Base-by-base conservation (phyloP, 371 early-diverging fungal genomes). In the Dichotomocladium elegans region DNA sequence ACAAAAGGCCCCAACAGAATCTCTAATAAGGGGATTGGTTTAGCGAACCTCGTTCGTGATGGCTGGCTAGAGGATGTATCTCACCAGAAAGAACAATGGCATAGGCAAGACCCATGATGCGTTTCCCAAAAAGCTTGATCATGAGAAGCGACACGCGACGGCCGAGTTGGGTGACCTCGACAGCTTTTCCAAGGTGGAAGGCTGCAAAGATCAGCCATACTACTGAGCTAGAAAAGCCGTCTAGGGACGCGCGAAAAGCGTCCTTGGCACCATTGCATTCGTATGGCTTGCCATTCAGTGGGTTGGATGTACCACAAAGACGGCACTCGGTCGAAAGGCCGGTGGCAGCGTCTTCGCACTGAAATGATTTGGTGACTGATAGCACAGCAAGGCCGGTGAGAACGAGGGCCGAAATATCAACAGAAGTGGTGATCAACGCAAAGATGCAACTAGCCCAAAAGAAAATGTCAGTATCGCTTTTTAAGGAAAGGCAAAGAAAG, bases 121-220 rank as follows among this genome's bases (percentile, higher is more conserved):
- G 77, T 19, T 64, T 66, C 9, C 88, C 84, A 68, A 87, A 80
- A 12, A 54, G 45, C 17, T 61, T 49, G 35, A 88, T 72, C 50
- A 88, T 70, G 0, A 61, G 44, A 24, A 87, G 51, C 1, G 86
- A 80, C 11, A 87, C 61, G 11, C 86, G 74, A 29, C 72, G 63
- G 7, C 85, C 85, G 25, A 88, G 64, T 12, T 72, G 66, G 10
- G 84, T 81, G 35, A 77, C 72, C 53, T 85, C 70, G 2, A 86
- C 80, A 0, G 83, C 87, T 31, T 77, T 81, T 27, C 88, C 88
- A 10, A 88, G 63, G 63, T 88, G 86, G 48, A 88, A 88, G 2
- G 88, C 88, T 26, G 79, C 72, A 64, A 86, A 88, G 19, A 88
- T 79, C 25, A 88, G 64, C 87, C 87, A 88, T 2, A 78, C 74